These are phyloP conservation scores for Chaetomium sp. DNA, from an alignment of 2,329 filamentous ascomycete species.

Conservation along the genomic window DNA sequence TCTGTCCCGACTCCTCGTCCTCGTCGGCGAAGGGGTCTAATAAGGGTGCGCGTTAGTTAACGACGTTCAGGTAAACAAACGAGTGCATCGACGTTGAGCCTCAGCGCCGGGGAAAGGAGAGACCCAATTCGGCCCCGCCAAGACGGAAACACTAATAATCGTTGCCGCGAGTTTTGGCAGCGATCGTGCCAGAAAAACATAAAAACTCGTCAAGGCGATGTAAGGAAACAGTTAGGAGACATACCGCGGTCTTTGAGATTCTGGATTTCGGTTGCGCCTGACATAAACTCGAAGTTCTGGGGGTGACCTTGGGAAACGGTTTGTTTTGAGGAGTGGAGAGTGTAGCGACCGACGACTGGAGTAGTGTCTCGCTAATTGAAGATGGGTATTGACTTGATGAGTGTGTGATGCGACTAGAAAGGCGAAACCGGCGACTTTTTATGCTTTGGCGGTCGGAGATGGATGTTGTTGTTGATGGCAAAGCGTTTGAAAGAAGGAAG, in stretches of 20 bases:
- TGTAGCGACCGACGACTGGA: conserved; percentile 47
- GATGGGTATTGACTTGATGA: conserved; percentile 15
- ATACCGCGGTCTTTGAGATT: conserved; percentile 93
- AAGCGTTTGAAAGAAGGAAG: conserved; percentile 21
- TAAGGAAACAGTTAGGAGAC: conserved; percentile 30
- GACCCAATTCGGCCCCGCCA: not conserved
- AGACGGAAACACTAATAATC: not conserved
- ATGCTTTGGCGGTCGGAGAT: conserved; percentile 16
- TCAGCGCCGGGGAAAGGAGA: not conserved
- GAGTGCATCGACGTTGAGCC: not conserved
- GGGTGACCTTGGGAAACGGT: conserved; percentile 51
- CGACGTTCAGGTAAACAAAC: not conserved
- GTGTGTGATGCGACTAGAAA: not conserved
- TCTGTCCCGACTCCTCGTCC: conserved; percentile 97
- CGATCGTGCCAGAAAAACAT: not conserved
- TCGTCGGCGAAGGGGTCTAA: conserved; percentile 99
- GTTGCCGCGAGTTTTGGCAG: too few species aligned
- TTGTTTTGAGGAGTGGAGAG: conserved; percentile 35
- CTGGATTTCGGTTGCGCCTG: conserved; percentile 62
- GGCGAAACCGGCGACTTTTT: conserved; percentile 9
- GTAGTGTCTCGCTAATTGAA: conserved; percentile 40
- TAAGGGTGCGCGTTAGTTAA: conserved; percentile 24
- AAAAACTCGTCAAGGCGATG: not conserved
- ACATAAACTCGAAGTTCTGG: conserved; percentile 84
- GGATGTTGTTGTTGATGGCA: conserved; percentile 22